Conservation (phyloP, 129 eudicot species). For the Flaveria ramosissima region DNA sequence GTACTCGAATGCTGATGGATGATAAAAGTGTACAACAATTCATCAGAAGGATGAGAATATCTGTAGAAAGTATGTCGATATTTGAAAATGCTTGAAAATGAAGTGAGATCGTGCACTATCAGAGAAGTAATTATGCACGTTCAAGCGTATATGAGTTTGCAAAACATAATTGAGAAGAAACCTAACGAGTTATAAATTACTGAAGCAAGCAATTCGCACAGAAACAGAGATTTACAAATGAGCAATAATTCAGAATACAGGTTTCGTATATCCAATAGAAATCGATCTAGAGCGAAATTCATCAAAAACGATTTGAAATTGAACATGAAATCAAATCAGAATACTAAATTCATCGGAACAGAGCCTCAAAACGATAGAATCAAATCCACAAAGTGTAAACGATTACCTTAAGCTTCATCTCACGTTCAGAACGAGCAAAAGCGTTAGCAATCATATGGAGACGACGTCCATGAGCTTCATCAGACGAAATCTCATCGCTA, state of each 20-base stretch:
- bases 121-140: neutral
- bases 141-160: neutral
- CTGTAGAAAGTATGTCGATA: neutral
- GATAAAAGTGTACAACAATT: neutral
- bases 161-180: neutral
- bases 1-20: neutral
- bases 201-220: neutral
- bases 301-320: neutral
- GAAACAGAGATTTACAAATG: slow-evolving; percentile 14
- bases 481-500: slow-evolving; percentile 44
- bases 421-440: slow-evolving; percentile 40
- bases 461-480: slow-evolving; percentile 23
- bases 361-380: slow-evolving; percentile 14
- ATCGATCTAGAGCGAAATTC: slow-evolving; percentile 11
- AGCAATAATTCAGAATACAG: neutral
- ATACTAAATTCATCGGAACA: slow-evolving; percentile 1
- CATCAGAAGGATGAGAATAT: slow-evolving; percentile 5
- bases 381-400: slow-evolving; percentile 21
- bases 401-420: slow-evolving; percentile 44
- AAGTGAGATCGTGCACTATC: neutral
- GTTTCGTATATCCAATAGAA: neutral
- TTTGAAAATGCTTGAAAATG: slow-evolving; percentile 9
- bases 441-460: slow-evolving; percentile 29
- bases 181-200: neutral
- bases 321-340: slow-evolving; percentile 7